Evolutionary conservation across 768 basidiomycete species (phyloP), one percentile per base, ranked within the genome.

Genomic region (Hydnomerulius pinastri): DNA sequence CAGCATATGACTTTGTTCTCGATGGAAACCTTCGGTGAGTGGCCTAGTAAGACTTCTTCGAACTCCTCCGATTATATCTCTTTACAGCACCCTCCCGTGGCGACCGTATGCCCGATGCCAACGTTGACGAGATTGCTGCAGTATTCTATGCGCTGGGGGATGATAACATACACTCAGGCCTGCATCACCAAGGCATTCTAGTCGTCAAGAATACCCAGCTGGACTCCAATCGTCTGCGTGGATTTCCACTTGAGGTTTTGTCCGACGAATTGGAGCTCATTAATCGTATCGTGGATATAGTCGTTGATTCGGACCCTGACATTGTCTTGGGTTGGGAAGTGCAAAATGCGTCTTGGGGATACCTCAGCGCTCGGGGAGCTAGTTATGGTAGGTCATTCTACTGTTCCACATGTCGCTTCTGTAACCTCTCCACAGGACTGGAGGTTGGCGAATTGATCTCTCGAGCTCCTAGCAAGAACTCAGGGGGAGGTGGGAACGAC

Each of bases 301-400:
- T 97, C 0, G 61, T 81, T 20, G 80, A 82, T 1, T 71, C 91
- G 55, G 93, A 98, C 70, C 97, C 97, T 0, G 97, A 99, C 65
- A 86, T 98, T 33, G 61, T 98, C 7, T 78, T 82, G 0, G 96
- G 96, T 13, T 98, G 93, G 92, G 96, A 99, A 53, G 77, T 96
- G 11, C 92, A 97, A 62, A 73, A 75, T 17, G 76, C 79, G 3
- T 93, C 91, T 6, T 99, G 97, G 96, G 95, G 95, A 0, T 98
- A 92, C 67, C 71, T 97, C 1, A 72, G 77, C 42, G 79, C 80
- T n/a, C 78, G 96, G 35, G 87, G 82, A 13, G 65, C 65, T 45
- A 65, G 69, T 4, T 81, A 82, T 53, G 85, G 91, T 89, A 46
- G 25, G 48, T 46, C 35, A 36, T 18, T 21, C 50, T 36, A 2